These are phyloP conservation scores for Leishmania arabica DNA, from an alignment of 208 protist species.

Conservation along the genomic window DNA sequence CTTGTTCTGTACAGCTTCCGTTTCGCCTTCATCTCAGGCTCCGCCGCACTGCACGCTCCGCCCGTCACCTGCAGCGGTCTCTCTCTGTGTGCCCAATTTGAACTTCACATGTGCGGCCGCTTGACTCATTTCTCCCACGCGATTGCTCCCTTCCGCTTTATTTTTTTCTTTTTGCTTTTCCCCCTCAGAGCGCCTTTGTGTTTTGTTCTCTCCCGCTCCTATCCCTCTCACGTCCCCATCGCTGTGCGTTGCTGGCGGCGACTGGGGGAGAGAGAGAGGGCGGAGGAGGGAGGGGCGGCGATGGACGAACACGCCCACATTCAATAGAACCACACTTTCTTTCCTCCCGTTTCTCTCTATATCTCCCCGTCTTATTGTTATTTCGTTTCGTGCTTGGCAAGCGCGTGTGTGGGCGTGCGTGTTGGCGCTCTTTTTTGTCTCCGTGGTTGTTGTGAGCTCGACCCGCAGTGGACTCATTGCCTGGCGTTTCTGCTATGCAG, in stretches of 20 bases:
- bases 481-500: not conserved
- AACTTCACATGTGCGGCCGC: not conserved
- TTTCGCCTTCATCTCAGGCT: not conserved
- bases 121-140: not conserved
- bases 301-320: not conserved
- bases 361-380: not conserved
- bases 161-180: not conserved
- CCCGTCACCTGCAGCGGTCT: not conserved
- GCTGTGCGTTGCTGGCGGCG: not conserved
- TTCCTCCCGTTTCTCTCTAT: constrained; percentile 1
- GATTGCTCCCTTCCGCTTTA: not conserved
- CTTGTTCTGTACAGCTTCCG: not conserved
- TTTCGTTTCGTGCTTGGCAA: not conserved
- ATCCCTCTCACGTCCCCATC: not conserved
- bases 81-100: constrained; percentile 18
- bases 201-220: not conserved
- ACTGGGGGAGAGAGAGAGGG: not conserved
- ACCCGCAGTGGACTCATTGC: not conserved
- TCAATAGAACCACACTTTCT: not conserved
- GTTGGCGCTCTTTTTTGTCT: not conserved
- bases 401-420: not conserved
- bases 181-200: not conserved
- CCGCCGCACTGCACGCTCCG: not conserved
- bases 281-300: not conserved
- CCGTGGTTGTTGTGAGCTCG: not conserved